These are phyloP conservation scores for Marasmius sp. DNA, from an alignment of 1,284 basidiomycete species.

Conservation along the genomic window DNA sequence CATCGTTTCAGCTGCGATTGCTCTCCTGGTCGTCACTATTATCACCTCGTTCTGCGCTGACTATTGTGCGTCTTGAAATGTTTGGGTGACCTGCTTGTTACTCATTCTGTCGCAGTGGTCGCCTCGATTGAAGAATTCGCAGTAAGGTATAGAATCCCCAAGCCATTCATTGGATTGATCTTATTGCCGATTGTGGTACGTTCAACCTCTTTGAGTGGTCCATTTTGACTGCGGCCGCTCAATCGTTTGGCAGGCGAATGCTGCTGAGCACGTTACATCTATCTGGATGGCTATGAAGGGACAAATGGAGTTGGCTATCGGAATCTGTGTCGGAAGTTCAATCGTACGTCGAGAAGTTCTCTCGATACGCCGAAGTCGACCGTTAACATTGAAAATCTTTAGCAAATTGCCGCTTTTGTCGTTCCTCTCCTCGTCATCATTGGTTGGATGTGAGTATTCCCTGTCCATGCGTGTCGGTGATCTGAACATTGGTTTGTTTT, in stretches of 20 bases:
- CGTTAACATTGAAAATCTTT: conserved; percentile 8
- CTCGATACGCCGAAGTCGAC: neutral
- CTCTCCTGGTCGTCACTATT: conserved; percentile 66
- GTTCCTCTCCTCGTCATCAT: conserved; percentile 83
- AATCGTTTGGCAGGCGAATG: conserved; percentile 52
- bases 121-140: conserved; percentile 91
- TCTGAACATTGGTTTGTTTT: neutral
- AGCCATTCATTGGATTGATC: conserved; percentile 78
- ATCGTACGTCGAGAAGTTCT: conserved; percentile 55
- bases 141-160: conserved; percentile 76
- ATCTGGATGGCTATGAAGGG: conserved; percentile 91
- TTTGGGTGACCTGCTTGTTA: conserved; percentile 1
- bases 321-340: conserved; percentile 87
- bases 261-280: conserved; percentile 80
- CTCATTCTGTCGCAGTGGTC: conserved; percentile 54
- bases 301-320: conserved; percentile 86
- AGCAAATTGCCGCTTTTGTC: conserved; percentile 91
- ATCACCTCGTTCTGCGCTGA: conserved; percentile 88
- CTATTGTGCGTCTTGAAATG: conserved; percentile 48
- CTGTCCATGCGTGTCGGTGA: neutral
- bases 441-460: conserved; percentile 69
- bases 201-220: neutral
- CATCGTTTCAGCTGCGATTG: conserved; percentile 56
- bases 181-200: conserved; percentile 71
- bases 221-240: neutral